Evolutionary conservation across 2,329 filamentous ascomycete genomes (phyloP), one percentile per base, ranked within the genome.

Genomic region (Hymenoscyphus salicellus): DNA sequence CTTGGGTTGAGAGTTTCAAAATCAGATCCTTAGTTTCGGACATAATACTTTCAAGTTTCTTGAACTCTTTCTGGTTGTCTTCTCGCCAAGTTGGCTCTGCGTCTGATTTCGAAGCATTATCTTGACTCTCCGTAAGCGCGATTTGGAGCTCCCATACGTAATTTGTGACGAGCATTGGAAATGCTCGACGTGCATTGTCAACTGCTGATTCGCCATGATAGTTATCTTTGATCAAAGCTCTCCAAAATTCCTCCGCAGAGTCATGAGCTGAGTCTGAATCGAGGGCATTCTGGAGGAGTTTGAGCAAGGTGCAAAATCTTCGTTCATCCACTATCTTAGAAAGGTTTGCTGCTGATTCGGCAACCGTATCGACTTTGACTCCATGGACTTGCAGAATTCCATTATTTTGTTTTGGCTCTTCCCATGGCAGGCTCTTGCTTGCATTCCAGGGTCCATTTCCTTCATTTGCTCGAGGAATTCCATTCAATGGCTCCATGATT

Each of bases 181-280:
- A 61, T 41, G 58, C 32, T 30, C 26, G 36, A 4, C 57, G 52
- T 28, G 60, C 52, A 28, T 62, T 52, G 2, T 57, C 28, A 0
- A 8, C 55, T 7, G 65, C 67, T 11, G 58, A 49, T 2, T 43
- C 20, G n/a, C 58, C 60, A 14, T 30, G 63, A 55, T 62, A 65
- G 1, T 63, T 65, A 5, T 69, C 63, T 59, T 66, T 63, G 20
- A 68, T 65, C 3, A 67, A 16, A 1, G 67, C 62, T 6, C 62
- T 58, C 67, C 65, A 69, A 20, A 69, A 66, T 20, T 57, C 61
- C 20, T 69, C 65, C 20, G 62, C 58, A 28, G 58, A 36, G 20
- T 64, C 57, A 20, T 38, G 43, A 0, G 30, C 33, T 1, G 58
- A 30, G 10, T 4, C 41, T 32, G 41, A 32, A 41, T 0, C 17